Evolutionary conservation across 352 stramenopile species (phyloP), one percentile per base, ranked within the genome.

Genomic region (Pythium angustatum): DNA sequence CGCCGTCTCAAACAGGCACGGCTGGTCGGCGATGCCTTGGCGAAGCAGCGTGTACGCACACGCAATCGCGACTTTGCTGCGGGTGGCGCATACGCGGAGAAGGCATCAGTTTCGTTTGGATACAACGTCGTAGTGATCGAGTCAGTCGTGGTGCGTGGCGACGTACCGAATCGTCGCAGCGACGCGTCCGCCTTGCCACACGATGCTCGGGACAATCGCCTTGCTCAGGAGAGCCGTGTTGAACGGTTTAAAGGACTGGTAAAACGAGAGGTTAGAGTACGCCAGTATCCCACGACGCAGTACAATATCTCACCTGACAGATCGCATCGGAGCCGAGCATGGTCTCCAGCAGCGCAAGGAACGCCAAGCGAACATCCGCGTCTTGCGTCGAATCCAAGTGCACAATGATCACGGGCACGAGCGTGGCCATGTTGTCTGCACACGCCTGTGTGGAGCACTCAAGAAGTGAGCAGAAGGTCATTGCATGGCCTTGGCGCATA

Each of bases 31-130:
- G 48, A 94, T 76, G 14, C 71, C 78, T 41, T 91, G 84, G 19
- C 89, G 83, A 27, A 97, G 66, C 1, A 96, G 67, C 5, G 87
- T 96, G 72, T 95, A 96, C 28, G 87, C 74, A 49, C 87, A 93
- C 6, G 87, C 88, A 36, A 97, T 87, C 12, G 86, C 80, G 8
- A 96, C 89, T 81, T 97, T 97, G 64, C 91, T 94, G 53, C 50
- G 30, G 22, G 22, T 27, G 7, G 7, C 9, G 11, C 8, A 52
- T 3, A 55, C n/a, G 24, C 34, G 27, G 21, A 24, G 5, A 24
- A 14, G 12, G 28, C 24, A 8, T 27, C 9, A 28, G 11, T 10
- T 53, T 10, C 5, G 36, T n/a, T n/a, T n/a, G n/a, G n/a, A n/a
- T n/a, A n/a, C n/a, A n/a, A n/a, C n/a, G n/a, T n/a, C n/a, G n/a